phyloP scores from a whole-genome alignment of 1,139 yeast genomes.

The Suhomyces chickasaworum region DNA sequence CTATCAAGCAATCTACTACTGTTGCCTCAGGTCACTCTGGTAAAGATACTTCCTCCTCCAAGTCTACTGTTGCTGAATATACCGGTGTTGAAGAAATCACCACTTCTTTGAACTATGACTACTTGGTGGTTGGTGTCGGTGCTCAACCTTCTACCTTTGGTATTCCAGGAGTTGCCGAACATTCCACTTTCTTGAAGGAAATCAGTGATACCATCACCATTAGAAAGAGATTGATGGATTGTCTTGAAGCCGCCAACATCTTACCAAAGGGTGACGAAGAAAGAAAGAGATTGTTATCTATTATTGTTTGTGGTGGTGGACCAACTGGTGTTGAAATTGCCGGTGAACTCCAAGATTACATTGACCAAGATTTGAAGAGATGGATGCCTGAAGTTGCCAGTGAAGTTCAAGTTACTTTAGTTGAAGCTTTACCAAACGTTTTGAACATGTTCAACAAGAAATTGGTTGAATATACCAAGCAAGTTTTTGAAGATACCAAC shows the following conservation, averaged over 20 bases:
- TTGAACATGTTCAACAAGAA: slow-evolving; percentile 85
- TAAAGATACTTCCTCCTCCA: slow-evolving; percentile 54
- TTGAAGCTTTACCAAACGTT: slow-evolving; percentile 91
- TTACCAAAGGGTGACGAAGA: slow-evolving; percentile 74
- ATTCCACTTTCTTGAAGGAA: slow-evolving; percentile 85
- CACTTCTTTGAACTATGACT: slow-evolving; percentile 65
- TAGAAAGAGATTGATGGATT: slow-evolving; percentile 74
- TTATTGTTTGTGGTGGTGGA: slow-evolving; percentile 94
- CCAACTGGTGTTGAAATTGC: slow-evolving; percentile 98
- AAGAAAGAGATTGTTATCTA: slow-evolving; percentile 76
- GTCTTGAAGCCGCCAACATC: slow-evolving; percentile 80
- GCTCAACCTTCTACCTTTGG: slow-evolving; percentile 92
- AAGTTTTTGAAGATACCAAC: slow-evolving; percentile 76
- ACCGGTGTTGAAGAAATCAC: slow-evolving; percentile 46
- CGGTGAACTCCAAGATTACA: slow-evolving; percentile 92
- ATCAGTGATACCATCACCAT: slow-evolving; percentile 79
- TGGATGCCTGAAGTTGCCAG: slow-evolving; percentile 87
- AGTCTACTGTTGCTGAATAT: slow-evolving; percentile 47
- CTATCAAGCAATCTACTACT: slow-evolving; percentile 57
- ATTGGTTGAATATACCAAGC: slow-evolving; percentile 81
- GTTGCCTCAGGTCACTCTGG: slow-evolving; percentile 57
- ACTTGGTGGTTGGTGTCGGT: slow-evolving; percentile 87
- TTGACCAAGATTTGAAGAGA: slow-evolving; percentile 83
- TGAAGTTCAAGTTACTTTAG: slow-evolving; percentile 79
- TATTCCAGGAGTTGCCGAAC: slow-evolving; percentile 88